Evolutionary conservation across 2,329 filamentous ascomycete species (phyloP).

Genomic region (Xylariales sp.): DNA sequence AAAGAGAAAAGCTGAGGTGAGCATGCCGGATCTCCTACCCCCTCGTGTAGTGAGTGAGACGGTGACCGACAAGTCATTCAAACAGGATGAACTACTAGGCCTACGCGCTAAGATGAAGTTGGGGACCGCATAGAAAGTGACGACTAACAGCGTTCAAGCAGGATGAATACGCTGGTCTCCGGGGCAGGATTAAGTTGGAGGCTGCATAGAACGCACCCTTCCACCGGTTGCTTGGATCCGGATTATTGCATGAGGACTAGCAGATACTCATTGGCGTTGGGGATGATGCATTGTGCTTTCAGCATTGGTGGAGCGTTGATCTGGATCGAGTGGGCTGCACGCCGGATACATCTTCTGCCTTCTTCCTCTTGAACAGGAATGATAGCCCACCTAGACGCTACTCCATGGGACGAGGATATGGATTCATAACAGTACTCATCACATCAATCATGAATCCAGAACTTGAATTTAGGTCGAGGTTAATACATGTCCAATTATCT

Average conservation of each 20-base stretch:
- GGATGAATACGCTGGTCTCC: slow-evolving; percentile 13
- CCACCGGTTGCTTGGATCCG: background rate
- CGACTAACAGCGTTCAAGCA: slow-evolving; percentile 19
- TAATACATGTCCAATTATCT: too few species aligned
- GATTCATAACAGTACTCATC: too few species aligned
- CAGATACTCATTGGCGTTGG: slow-evolving; percentile 4
- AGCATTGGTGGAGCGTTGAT: background rate
- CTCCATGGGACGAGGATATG: too few species aligned
- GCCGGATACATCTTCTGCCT: background rate
- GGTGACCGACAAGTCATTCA: too few species aligned
- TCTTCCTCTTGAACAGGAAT: too few species aligned
- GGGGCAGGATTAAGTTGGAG: slow-evolving; percentile 13
- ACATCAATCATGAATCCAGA: too few species aligned
- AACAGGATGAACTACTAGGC: too few species aligned
- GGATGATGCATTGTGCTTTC: slow-evolving; percentile 5
- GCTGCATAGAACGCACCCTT: slow-evolving; percentile 4
- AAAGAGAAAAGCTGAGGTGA: slow-evolving; percentile 70
- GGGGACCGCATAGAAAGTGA: too few species aligned
- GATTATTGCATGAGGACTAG: slow-evolving; percentile 7
- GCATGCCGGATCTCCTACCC: slow-evolving; percentile 19
- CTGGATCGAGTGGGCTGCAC: background rate
- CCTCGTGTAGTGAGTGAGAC: too few species aligned
- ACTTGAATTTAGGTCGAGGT: too few species aligned
- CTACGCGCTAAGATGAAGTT: too few species aligned
- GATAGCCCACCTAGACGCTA: too few species aligned